Evolutionary conservation across 192 early-diverging fungal species (phyloP), one percentile per base, ranked within the genome.

Genomic region (Coemansia sp.): DNA sequence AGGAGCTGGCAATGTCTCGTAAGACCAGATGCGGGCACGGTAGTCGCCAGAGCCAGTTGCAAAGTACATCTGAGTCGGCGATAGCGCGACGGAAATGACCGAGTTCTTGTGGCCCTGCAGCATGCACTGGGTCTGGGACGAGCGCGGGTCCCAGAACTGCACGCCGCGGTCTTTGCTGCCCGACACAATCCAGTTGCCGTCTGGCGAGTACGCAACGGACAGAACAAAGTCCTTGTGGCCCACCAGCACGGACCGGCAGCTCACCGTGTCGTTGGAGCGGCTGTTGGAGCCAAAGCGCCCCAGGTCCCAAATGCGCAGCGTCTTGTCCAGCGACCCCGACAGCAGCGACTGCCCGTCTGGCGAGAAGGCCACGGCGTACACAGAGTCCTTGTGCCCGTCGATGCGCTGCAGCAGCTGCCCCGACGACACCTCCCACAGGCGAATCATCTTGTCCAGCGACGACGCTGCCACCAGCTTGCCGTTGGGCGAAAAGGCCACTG

Each of bases 221-320:
- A 99, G 81, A 11, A 99, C 95, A 90, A 93, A 99, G 78, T 99
- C 96, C 72, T 88, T 80, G 56, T 93, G 90, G n/a, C 89, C 88
- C 11, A 58, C 41, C 20, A 81, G 67, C 18, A 61, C 58, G n/a
- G 71, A 55, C 21, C 78, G 64, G 32, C 63, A 64, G 40, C 51
- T 57, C n/a, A 66, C 65, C 26, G 66, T 65, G 17, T 72, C 68
- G 15, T 44, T 45, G 23, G 58, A 40, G 11, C 66, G 60, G 21
- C 58, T 45, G 40, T 55, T 65, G 30, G 55, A 32, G 34, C 71
- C 64, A 26, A 64, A 57, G 31, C 64, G 61, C 53, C 76, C 81
- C 58, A 97, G 70, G 55, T 98, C 90, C 96, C 96, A 98, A 32
- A 97, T 82, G 42, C 87, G 90, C 51, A 97, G 62, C 23, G 93